Percentiles rank a stretch among this genome's conserved stretches.
phyloP scores from a whole-genome alignment of 139 green algal species.

The Chlorella sp. region DNA sequence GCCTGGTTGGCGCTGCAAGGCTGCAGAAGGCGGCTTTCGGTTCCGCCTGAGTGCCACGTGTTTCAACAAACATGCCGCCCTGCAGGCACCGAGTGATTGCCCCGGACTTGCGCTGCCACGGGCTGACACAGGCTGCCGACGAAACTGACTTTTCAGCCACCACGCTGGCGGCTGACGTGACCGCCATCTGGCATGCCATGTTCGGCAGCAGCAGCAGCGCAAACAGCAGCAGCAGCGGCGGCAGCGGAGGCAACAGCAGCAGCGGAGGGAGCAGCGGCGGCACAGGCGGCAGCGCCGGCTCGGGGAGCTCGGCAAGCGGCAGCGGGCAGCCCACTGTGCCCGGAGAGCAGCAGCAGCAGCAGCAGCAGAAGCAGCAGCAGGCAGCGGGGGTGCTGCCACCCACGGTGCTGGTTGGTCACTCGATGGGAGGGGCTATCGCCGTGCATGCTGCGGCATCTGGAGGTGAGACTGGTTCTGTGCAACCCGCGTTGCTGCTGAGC shows the following conservation, averaged over 20 bases:
- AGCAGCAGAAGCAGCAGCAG: slow-evolving; percentile 14
- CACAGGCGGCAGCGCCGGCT: slow-evolving; percentile 16
- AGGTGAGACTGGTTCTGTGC: slow-evolving; percentile 33
- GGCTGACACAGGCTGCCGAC: slow-evolving; percentile 55
- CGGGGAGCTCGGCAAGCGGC: no score
- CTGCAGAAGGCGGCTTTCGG: no score
- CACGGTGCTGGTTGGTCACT: slow-evolving; percentile 85
- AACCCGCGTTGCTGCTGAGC: neutral
- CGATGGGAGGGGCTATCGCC: slow-evolving; percentile 88
- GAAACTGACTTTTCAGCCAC: slow-evolving; percentile 78
- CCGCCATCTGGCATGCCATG: slow-evolving; percentile 71
- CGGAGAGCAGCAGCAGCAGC: slow-evolving; percentile 4
- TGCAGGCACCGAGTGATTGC: slow-evolving; percentile 76
- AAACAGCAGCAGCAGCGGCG: neutral
- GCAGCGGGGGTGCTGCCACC: slow-evolving; percentile 26
- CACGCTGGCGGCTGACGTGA: slow-evolving; percentile 71
- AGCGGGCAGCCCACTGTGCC: slow-evolving; percentile 29
- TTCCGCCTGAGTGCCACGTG: no score
- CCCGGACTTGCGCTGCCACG: slow-evolving; percentile 85
- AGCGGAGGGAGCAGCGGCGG: neutral
- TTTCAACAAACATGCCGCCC: no score
- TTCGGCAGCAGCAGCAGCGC: slow-evolving; percentile 44
- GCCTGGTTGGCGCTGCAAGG: neutral
- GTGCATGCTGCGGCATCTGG: slow-evolving; percentile 62
- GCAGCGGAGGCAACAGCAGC: slow-evolving; percentile 2